A percentile compares a stretch with the other conserved stretches of the same genome.
Evolutionary conservation across 306 rosid species (phyloP).

Genomic region (Glycine latifolia): DNA sequence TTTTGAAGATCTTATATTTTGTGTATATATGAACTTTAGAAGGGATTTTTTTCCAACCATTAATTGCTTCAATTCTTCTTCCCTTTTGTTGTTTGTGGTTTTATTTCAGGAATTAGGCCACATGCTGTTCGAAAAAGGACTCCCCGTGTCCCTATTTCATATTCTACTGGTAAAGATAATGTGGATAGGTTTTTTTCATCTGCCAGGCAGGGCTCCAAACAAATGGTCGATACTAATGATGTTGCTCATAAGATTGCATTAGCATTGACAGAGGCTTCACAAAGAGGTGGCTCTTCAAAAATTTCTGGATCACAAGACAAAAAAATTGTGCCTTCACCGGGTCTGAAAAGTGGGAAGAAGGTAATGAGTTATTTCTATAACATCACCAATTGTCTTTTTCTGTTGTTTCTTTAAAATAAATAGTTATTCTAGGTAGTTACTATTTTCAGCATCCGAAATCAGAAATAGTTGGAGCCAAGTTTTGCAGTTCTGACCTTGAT

Average conservation of each 20-base stretch:
- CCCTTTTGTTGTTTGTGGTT: conserved; percentile 34
- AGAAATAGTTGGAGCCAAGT: conserved; percentile 54
- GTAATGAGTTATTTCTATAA: conserved; percentile 52
- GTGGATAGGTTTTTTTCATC: conserved; percentile 65
- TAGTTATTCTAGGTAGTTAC: conserved; percentile 33
- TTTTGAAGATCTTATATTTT: conserved; percentile 33
- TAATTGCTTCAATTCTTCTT: neutral
- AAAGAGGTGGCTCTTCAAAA: conserved; percentile 76
- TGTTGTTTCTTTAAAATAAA: conserved; percentile 32
- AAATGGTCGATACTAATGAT: conserved; percentile 58
- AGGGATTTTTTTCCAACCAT: conserved; percentile 23
- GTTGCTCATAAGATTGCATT: conserved; percentile 83
- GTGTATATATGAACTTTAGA: conserved; percentile 3
- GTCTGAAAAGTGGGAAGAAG: conserved; percentile 63
- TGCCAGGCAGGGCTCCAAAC: conserved; percentile 65
- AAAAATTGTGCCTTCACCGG: conserved; percentile 59
- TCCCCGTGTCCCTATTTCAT: conserved; percentile 86
- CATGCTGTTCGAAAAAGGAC: conserved; percentile 96
- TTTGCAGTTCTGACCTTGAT: conserved; percentile 58
- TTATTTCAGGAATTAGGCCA: conserved; percentile 73
- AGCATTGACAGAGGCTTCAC: conserved; percentile 84
- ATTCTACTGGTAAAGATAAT: conserved; percentile 68
- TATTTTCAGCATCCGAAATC: conserved; percentile 66
- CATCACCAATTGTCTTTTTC: conserved; percentile 28
- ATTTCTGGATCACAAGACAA: conserved; percentile 65